Evolutionary conservation across 768 basidiomycete genomes (phyloP), one percentile per base, ranked within the genome.

Genomic region (Tulasnella sp.): DNA sequence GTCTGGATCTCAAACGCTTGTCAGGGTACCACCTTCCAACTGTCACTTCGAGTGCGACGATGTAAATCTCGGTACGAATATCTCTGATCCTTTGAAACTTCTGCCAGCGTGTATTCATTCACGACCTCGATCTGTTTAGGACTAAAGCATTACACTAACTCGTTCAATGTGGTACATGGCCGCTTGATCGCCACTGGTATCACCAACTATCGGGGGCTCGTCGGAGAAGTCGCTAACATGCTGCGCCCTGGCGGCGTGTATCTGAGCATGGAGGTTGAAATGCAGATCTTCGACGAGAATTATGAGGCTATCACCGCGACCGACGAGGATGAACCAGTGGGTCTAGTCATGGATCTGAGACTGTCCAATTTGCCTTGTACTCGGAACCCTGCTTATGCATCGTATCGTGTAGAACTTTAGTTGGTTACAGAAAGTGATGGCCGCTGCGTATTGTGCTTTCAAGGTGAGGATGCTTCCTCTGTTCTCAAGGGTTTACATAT

Each of bases 91-190:
- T n/a, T n/a, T n/a, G 34, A 38, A 38, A 7, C 5, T 38, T 38
- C 34, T 38, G 15, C 34, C 34, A 15, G 7, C 34, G 15, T 5
- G 34, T 7, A 38, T 38, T 38, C 7, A 38, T 15, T 38, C 7
- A 38, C 34, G 34, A 38, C 7, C 5, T 5, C 15, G 34, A 5
- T 5, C 5, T 38, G 34, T 54, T 8, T 43, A 42, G 53, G 53
- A 8, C 38, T 54, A 15, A 19, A 45, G 8, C 43, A 56, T 22
- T 56, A 42, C 27, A 21, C 41, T 2, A 43, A 56, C 34, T 45
- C 54, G 30, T 59, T 59, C 31, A 46, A 59, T 29, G 57, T 59
- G 11, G 19, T 59, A 19, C 57, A 59, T 41, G 45, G 21, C 57
- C 44, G 57, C 10, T 19, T 24, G 15, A 42, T 59, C 19, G 27